Evolutionary conservation across 371 early-diverging fungal genomes (phyloP).

Genomic region (Thermomucor indicae-seudaticae): DNA sequence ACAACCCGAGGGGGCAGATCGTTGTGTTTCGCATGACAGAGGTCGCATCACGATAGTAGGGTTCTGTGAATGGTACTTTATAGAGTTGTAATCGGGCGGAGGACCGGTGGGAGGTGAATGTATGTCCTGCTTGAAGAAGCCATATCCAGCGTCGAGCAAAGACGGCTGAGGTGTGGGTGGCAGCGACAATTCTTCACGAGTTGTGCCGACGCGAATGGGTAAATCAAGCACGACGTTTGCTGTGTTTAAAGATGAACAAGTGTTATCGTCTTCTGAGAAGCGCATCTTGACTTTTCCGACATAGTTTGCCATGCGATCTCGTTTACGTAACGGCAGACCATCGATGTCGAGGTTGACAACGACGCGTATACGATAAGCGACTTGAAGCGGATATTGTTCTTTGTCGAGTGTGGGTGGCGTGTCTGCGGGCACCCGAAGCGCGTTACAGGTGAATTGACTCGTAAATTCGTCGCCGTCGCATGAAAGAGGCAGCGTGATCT

Average conservation of each 20-base stretch:
- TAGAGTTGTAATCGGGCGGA: conserved; percentile 9
- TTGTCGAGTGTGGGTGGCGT: conserved; percentile 12
- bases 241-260: too few species aligned
- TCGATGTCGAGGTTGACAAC: conserved; percentile 19
- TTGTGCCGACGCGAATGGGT: conserved; percentile 9
- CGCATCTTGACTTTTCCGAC: conserved; percentile 4
- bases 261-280: conserved; percentile 5
- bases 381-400: conserved; percentile 10
- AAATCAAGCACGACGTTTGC: conserved; percentile 6
- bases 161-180: neutral
- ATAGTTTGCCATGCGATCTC: conserved; percentile 10
- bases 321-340: conserved; percentile 6
- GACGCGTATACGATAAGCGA: conserved; percentile 19
- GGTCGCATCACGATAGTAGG: too few species aligned
- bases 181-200: neutral
- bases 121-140: conserved; percentile 9
- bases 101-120: too few species aligned
- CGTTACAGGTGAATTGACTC: conserved; percentile 8
- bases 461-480: conserved; percentile 14
- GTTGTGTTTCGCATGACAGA: too few species aligned
- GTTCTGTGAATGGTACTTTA: too few species aligned
- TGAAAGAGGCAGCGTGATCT: conserved; percentile 13
- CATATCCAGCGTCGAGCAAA: conserved; percentile 9
- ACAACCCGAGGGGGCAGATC: too few species aligned
- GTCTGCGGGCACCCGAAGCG: conserved; percentile 8